Conservation (phyloP, 2,329 filamentous ascomycete species). For the Calycina herbarum region DNA sequence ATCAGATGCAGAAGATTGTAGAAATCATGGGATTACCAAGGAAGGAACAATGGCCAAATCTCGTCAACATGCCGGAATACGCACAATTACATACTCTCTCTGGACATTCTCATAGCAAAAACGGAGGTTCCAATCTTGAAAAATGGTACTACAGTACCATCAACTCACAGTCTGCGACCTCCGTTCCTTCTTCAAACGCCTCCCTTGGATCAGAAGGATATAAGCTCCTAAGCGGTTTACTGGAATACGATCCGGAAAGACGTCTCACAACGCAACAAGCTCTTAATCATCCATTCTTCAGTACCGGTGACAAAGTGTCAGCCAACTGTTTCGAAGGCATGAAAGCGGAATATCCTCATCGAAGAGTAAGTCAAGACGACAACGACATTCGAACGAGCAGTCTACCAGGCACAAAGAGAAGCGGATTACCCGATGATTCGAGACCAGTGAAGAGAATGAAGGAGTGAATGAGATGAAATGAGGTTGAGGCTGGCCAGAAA, state of each 20-base stretch:
- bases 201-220: slow-evolving; percentile 76
- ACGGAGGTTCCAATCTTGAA: slow-evolving; percentile 56
- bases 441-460: slow-evolving; percentile 63
- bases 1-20: slow-evolving; percentile 99
- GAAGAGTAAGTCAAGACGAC: slow-evolving; percentile 89
- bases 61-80: slow-evolving; percentile 86
- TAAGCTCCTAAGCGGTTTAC: slow-evolving; percentile 74
- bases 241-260: slow-evolving; percentile 92
- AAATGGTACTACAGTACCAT: slow-evolving; percentile 77
- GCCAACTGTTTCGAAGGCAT: slow-evolving; percentile 89
- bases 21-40: slow-evolving; percentile 91
- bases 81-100: slow-evolving; percentile 63
- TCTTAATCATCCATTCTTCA: slow-evolving; percentile 88
- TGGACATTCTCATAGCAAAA: slow-evolving; percentile 44
- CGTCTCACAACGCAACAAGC: slow-evolving; percentile 85
- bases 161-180: slow-evolving; percentile 54
- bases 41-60: slow-evolving; percentile 83
- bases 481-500: neutral
- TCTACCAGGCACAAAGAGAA: slow-evolving; percentile 86
- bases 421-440: slow-evolving; percentile 78
- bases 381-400: slow-evolving; percentile 93
- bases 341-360: slow-evolving; percentile 83
- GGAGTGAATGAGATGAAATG: slow-evolving; percentile 40
- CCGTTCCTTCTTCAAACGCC: slow-evolving; percentile 45
- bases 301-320: slow-evolving; percentile 64